Evolutionary conservation across 2,329 filamentous ascomycete genomes (phyloP).

Genomic region (Ophiosphaerella herpotricha): DNA sequence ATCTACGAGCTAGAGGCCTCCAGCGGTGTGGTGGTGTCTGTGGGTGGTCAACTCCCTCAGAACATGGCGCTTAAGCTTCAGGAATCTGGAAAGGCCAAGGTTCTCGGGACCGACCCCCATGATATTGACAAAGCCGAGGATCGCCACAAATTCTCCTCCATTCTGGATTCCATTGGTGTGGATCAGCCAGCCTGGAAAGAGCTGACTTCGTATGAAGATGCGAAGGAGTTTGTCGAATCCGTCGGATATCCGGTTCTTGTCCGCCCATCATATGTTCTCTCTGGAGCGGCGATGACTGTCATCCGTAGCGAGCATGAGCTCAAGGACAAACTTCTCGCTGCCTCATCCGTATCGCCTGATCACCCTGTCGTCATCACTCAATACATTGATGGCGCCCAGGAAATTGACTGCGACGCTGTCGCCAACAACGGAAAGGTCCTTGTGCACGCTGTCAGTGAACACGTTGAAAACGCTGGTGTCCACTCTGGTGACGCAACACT

Average conservation of each 20-base stretch:
- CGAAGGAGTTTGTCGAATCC: conserved; percentile 80
- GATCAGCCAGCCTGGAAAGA: conserved; percentile 99
- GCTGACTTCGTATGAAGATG: conserved; percentile 84
- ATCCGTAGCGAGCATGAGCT: conserved; percentile 87
- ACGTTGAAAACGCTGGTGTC: conserved; percentile 95
- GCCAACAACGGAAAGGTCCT: conserved; percentile 84
- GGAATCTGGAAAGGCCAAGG: conserved; percentile 84
- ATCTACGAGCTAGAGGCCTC: conserved; percentile 93
- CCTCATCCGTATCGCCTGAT: conserved; percentile 88
- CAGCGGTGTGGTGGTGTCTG: conserved; percentile 88
- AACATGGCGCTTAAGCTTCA: conserved; percentile 96
- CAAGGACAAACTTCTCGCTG: conserved; percentile 91
- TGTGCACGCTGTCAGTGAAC: conserved; percentile 90
- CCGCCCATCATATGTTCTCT: conserved; percentile 92
- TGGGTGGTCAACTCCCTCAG: conserved; percentile 94
- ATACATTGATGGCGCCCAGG: conserved; percentile 94
- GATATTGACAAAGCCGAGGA: conserved; percentile 99
- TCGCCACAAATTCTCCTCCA: conserved; percentile 96
- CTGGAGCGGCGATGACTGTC: conserved; percentile 97
- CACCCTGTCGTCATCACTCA: conserved; percentile 98
- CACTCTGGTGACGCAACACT: conserved; percentile 97
- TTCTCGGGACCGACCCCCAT: conserved; percentile 88
- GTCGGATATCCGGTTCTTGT: conserved; percentile 95
- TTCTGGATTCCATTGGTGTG: conserved; percentile 93
- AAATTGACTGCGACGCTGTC: conserved; percentile 96